A percentile compares a stretch with the other conserved stretches of the same genome.
Conservation (phyloP, 495 filamentous ascomycete species). For the Podospora pseudoanserina region DNA sequence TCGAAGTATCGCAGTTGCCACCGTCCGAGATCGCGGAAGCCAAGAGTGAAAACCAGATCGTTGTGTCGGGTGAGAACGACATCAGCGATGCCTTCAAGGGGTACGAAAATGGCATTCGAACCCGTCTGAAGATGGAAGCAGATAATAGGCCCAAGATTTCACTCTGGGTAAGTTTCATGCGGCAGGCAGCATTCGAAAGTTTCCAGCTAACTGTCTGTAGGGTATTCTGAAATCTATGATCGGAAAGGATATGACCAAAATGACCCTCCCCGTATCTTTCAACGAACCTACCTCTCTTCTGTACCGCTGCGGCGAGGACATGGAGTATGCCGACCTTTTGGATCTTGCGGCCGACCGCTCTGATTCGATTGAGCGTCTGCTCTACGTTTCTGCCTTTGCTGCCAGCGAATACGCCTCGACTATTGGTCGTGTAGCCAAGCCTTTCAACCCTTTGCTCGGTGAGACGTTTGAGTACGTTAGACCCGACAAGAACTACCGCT, state of each 20-base stretch:
- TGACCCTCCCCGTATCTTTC: constrained; percentile 97
- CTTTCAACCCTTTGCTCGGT: constrained; percentile 93
- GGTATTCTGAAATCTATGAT: constrained; percentile 99
- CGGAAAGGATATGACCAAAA: constrained; percentile 99
- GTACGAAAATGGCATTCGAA: constrained; percentile 81
- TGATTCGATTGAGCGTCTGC: constrained; percentile 85
- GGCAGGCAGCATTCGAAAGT: background rate
- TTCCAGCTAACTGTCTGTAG: constrained; percentile 46
- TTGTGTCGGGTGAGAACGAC: constrained; percentile 48
- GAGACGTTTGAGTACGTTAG: constrained; percentile 96
- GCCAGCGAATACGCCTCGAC: constrained; percentile 96
- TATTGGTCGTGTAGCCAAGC: constrained; percentile 93
- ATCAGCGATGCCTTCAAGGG: constrained; percentile 78
- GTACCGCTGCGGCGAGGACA: constrained; percentile 91
- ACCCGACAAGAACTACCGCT: constrained; percentile 94
- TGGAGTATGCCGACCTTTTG: constrained; percentile 94
- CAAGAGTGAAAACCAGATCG: constrained; percentile 38
- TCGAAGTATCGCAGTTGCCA: constrained; percentile 63
- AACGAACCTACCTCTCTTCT: constrained; percentile 98
- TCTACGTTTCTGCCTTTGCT: constrained; percentile 96
- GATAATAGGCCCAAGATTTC: constrained; percentile 92
- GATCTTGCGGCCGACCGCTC: constrained; percentile 81
- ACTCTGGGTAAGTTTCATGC: constrained; percentile 72
- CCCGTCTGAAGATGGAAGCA: constrained; percentile 79
- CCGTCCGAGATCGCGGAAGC: constrained; percentile 45